Base-by-base conservation (phyloP, 495 filamentous ascomycete species). In the Annulohypoxylon stygium region DNA sequence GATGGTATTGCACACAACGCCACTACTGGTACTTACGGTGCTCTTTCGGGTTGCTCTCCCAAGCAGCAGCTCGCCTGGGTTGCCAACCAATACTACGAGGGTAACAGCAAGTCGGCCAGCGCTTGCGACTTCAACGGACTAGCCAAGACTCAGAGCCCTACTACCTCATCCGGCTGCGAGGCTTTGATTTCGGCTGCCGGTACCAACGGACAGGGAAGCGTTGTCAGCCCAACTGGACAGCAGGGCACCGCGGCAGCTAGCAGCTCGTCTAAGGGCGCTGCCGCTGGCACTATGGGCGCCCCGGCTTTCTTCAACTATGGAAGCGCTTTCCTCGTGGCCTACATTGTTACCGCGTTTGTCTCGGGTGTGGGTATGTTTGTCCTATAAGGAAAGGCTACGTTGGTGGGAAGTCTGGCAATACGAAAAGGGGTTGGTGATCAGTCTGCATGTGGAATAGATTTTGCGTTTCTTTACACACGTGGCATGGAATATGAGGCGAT, bases 21-120 rank as follows among this genome's bases (percentile, higher is more conserved):
- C 18, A 90, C 88, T 20, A 89, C 85, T 20, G 96, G 94, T 54
- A 81, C 80, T 12, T 99, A 95, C 79, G 96, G 96, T 69, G 89
- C 93, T 7, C 95, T 93, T 84, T 88, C 90, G 75, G 96, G 97
- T 91, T 99, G 96, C 84, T 86, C 86, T 67, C 73, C 89, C 73
- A 88, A 85, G 70, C 86, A 97, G 78, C 87, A 96, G 82, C 89
- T 98, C 34, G 90, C 90, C 65, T 97, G 88, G 78, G 92, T 90
- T 33, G 85, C 97, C 75, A 91, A 98, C 84, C 74, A 84, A 73
- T 98, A 97, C 86, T 96, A 94, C 82, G 77, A 84, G 26, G 82
- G 81, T 69, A 90, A 92, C 81, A 78, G 79, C 62, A 76, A 80
- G 61, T 83, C 80, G 65, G 76, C 81, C 14, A 81, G 81, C 51